phyloP scores from a whole-genome alignment of 768 basidiomycete genomes.

The Hericium alpestre region DNA sequence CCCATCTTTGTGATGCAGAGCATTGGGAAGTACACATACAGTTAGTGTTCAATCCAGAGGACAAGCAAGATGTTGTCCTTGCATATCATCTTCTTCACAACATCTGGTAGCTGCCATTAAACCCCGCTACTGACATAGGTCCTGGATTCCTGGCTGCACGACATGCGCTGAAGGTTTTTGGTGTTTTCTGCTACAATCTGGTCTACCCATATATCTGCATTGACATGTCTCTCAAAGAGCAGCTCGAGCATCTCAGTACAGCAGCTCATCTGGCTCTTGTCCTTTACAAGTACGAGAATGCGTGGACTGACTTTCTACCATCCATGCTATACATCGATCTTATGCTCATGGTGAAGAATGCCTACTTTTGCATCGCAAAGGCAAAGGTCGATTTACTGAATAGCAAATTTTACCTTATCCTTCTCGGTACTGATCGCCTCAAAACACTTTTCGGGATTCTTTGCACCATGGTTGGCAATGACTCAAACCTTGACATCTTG shows the following conservation, averaged over 20 bases:
- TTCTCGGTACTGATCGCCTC: conserved; percentile 8
- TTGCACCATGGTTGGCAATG: conserved; percentile 18
- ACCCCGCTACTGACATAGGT: too few species aligned
- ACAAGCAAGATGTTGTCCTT: conserved; percentile 1
- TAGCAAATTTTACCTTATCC: background rate
- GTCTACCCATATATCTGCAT: background rate
- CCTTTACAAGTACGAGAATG: background rate
- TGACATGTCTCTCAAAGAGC: background rate
- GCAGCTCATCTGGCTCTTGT: background rate
- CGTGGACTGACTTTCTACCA: conserved; percentile 5
- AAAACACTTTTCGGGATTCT: conserved; percentile 13
- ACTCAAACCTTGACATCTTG: conserved; percentile 7
- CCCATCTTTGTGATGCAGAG: background rate
- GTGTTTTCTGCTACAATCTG: background rate
- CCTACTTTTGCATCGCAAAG: conserved; percentile 16
- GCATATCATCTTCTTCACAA: background rate
- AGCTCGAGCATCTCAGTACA: background rate
- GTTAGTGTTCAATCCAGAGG: background rate
- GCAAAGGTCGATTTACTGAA: conserved; percentile 8
- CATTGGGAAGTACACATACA: background rate
- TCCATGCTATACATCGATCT: conserved; percentile 9
- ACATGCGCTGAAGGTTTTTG: background rate
- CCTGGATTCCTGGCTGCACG: too few species aligned
- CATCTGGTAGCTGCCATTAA: background rate
- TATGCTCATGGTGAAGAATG: conserved; percentile 15